These are phyloP conservation scores for Aspergillus candidus DNA, from an alignment of 2,329 filamentous ascomycete genomes.

Conservation along the genomic window DNA sequence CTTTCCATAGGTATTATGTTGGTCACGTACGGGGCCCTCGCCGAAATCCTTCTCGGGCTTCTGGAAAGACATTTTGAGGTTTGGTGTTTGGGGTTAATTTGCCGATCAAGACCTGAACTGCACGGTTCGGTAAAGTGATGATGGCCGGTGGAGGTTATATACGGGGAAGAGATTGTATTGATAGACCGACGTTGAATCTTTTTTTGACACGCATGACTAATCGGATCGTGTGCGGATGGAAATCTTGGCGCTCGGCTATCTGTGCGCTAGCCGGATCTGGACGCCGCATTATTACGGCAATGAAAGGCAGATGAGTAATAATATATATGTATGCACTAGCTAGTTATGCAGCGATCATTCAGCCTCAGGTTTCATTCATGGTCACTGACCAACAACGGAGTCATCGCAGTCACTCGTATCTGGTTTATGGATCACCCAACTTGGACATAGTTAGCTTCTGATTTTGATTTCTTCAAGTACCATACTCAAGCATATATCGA, in stretches of 20 bases:
- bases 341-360: background rate
- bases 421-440: too few relatives aligned
- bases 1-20: background rate
- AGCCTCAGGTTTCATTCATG: background rate
- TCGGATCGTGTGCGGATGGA: slow-evolving; percentile 22
- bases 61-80: slow-evolving; percentile 77
- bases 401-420: too few relatives aligned
- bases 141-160: slow-evolving; percentile 35
- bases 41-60: slow-evolving; percentile 91
- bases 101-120: slow-evolving; percentile 78
- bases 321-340: background rate
- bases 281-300: slow-evolving; percentile 6
- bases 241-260: slow-evolving; percentile 37
- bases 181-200: slow-evolving; percentile 12
- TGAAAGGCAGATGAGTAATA: slow-evolving; percentile 6
- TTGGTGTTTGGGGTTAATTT: slow-evolving; percentile 9
- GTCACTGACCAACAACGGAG: too few relatives aligned
- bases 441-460: background rate
- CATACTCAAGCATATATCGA: background rate
- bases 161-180: slow-evolving; percentile 14
- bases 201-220: slow-evolving; percentile 9
- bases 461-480: background rate
- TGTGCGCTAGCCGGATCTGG: slow-evolving; percentile 29
- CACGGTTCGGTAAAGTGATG: slow-evolving; percentile 75
- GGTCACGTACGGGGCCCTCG: slow-evolving; percentile 68